Conservation (phyloP, 768 basidiomycete genomes). For the Boletus subparvulus region DNA sequence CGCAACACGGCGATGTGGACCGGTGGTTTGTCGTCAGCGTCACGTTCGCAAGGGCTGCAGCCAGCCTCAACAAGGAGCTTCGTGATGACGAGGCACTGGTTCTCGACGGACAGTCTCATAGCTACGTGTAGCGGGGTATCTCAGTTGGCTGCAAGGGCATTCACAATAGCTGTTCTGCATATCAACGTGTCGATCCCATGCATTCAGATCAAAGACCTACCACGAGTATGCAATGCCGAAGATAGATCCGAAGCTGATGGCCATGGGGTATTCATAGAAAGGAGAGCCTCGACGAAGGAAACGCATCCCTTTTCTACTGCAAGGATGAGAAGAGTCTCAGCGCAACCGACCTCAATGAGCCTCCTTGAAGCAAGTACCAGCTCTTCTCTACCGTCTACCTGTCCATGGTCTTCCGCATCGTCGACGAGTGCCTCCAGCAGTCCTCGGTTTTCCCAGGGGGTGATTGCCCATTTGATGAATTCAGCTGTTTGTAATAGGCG, state of each 20-base stretch:
- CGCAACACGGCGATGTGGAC: background rate
- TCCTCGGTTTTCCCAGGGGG: background rate
- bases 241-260: background rate
- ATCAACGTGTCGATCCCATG: no score
- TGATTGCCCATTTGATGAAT: background rate
- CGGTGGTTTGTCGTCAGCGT: background rate
- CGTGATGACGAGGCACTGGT: background rate
- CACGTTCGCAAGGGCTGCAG: background rate
- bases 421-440: background rate
- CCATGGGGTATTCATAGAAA: background rate
- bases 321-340: background rate
- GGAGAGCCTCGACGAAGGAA: background rate
- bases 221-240: no score
- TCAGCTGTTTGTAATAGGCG: background rate
- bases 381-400: background rate
- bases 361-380: background rate
- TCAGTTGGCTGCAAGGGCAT: background rate
- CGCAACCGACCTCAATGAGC: background rate
- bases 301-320: background rate
- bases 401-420: background rate
- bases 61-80: slow-evolving; percentile 1
- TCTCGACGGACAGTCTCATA: background rate
- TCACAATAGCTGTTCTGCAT: no score
- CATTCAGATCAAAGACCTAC: no score
- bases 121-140: background rate